Evolutionary conservation across 176 grass and related monocot genomes (phyloP).

Genomic region (Zea mays): Zm-B73-REFERENCE-NAM-5.0 NC_050097.1:215935001-215935500

Average conservation of each 20-base stretch:
- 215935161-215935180: not conserved
- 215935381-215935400: not conserved
- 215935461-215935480: not conserved
- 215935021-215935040: too few relatives aligned
- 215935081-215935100: not conserved
- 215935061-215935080: too few relatives aligned
- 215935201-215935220: not conserved
- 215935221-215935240: not conserved
- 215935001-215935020: too few relatives aligned
- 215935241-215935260: not conserved
- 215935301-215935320: too few relatives aligned
- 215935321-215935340: not conserved
- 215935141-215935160: not conserved
- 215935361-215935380: not conserved
- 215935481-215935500: too few relatives aligned
- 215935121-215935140: not conserved
- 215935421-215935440: conserved; percentile 36
- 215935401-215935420: conserved; percentile 14
- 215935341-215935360: not conserved
- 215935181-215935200: not conserved
- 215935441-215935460: too few relatives aligned
- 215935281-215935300: too few relatives aligned
- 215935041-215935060: too few relatives aligned
- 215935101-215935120: not conserved
- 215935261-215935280: not conserved